Evolutionary conservation across 768 basidiomycete genomes (phyloP), one percentile per base, ranked within the genome.

Genomic region (Lactifluus volemus): DNA sequence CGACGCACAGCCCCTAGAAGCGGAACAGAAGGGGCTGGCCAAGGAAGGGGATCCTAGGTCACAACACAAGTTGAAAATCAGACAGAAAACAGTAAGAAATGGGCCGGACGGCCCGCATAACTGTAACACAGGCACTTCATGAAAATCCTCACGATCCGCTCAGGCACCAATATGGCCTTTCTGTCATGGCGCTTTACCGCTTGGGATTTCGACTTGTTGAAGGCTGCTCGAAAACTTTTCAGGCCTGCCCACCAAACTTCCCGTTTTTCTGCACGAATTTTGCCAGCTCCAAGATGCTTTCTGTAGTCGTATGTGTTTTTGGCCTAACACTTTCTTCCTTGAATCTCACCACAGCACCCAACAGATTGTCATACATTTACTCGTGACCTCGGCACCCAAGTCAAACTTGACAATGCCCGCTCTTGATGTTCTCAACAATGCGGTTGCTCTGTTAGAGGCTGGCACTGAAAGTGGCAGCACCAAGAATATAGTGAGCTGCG

Each of bases 101-200:
- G n/a, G n/a, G n/a, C n/a, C n/a, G n/a, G n/a, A n/a, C n/a, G n/a
- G n/a, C n/a, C n/a, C n/a, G n/a, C n/a, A n/a, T n/a, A n/a, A n/a
- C n/a, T n/a, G n/a, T n/a, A n/a, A 82, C 82, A 2, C 83, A 83
- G 66, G 84, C 85, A 0, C 70, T 89, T 19, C 79, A 81, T 53
- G 86, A 87, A 49, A 74, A 75, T 52, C 82, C 84, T 0, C 65
- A 71, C 8, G 83, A 88, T 57, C 73, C 83, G 2, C 73, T 84
- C 51, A 77, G 77, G 58, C 86, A 89, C 66, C 78, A 75, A 66
- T 88, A 83, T 69, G 77, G 82, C 0, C 82, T 84, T 1, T 90
- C 88, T 1, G 84, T 88, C 5, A 78, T 86, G 70, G 84, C 88
- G 0, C 81, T 82, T 14, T 89, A 86, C 71, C 84, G 85, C 2